Base-by-base conservation (phyloP, 2,329 filamentous ascomycete genomes). In the Penicillium corylophilum region DNA sequence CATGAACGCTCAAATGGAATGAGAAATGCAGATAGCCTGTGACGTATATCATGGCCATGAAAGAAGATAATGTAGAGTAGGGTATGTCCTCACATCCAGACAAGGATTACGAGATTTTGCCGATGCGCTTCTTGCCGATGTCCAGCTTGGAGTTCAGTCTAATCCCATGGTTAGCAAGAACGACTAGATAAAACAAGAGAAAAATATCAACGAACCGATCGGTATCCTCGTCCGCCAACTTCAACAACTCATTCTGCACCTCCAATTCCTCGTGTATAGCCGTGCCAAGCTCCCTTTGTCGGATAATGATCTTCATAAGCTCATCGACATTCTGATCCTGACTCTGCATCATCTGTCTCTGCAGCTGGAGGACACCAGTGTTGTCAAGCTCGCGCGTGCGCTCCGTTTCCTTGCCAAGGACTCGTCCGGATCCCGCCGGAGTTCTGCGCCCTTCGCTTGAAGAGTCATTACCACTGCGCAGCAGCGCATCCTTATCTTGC, bases 321-420 rank as follows among this genome's bases (percentile, higher is more conserved):
- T 82, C 79, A 39, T 83, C 74, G 4, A 86, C 75, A 62, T 82
- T 81, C 60, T 79, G 69, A 54, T 86, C 83, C 62, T 87, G 84
- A 44, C 84, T 79, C 41, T 76, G 65, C 71, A 87, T 85, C 50
- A 83, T 78, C 61, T 85, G 80, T 58, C 79, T 75, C 68, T 86
- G 84, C 54, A 86, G 64, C 66, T 85, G 82, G 59, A 87, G 56
- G 13, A 87, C 81, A 0, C 83, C 83, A n/a, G 79, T 71, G 55
- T 87, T 86, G 65, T 86, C 84, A 55, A 86, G 64, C 60, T 85
- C 82, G 12, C 83, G 71, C 9, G 84, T 86, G 35, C 79, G 75
- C 55, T 83, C 80, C 0, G 83, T 87, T 70, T 87, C 84, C 43
- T 75, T 76, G 60, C 76, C 62, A 66, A 81, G 40, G 61, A 83